Percentiles rank a stretch among this genome's conserved stretches.
These are phyloP conservation scores for Bocquillonia castaneifolia DNA, from an alignment of 441 rosid genomes.

Conservation along the genomic window DNA sequence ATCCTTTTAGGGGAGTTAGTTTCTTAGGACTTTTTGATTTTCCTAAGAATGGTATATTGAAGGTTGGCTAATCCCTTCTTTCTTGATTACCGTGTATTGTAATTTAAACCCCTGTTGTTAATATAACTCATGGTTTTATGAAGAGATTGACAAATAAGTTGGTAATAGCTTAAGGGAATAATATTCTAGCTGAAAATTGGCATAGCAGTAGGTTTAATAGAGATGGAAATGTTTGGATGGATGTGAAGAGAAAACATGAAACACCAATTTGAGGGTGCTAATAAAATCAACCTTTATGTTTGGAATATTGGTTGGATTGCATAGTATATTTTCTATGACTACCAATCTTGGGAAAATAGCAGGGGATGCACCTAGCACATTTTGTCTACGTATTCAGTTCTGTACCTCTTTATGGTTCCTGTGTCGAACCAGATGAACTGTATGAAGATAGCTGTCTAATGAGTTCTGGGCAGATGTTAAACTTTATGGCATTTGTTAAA, in stretches of 20 bases:
- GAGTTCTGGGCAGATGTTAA: neutral
- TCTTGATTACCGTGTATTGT: neutral
- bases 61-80: neutral
- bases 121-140: neutral
- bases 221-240: neutral
- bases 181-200: neutral
- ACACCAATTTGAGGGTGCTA: neutral
- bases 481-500: neutral
- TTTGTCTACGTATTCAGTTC: neutral
- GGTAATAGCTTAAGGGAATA: neutral
- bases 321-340: too few relatives aligned
- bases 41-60: neutral
- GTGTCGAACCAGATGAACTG: neutral
- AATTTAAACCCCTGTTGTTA: neutral
- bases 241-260: neutral
- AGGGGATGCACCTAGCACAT: neutral
- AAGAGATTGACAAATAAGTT: neutral
- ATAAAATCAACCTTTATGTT: neutral
- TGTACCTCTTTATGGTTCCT: neutral
- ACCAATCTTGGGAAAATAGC: too few relatives aligned
- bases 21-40: neutral
- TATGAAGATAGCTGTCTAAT: neutral
- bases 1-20: neutral
- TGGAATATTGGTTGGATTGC: neutral
- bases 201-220: neutral